Percentiles rank a stretch among this genome's conserved stretches.
Conservation (phyloP, 2,329 filamentous ascomycete species). For the Epicoccum sorghinum region DNA sequence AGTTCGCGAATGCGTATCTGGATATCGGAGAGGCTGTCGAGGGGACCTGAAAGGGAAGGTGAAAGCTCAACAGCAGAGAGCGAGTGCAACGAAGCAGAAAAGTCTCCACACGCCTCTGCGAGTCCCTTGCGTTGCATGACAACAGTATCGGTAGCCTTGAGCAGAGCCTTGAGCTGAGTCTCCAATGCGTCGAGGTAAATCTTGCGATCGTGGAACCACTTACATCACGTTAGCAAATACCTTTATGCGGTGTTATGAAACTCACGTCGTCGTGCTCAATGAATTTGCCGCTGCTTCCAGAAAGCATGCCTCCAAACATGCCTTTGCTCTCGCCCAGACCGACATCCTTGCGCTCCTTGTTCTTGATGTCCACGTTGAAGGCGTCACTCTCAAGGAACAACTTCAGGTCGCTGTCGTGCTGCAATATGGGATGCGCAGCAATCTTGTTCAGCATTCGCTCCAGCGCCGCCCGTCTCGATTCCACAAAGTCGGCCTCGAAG, state of each 20-base stretch:
- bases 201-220: conserved; percentile 96
- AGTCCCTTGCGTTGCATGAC: conserved; percentile 91
- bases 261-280: conserved; percentile 94
- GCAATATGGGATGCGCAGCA: conserved; percentile 84
- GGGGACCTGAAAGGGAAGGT: conserved; percentile 81
- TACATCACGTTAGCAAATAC: conserved; percentile 44
- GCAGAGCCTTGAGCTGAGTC: conserved; percentile 83
- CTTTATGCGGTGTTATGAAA: conserved; percentile 15
- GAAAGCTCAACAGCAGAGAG: conserved; percentile 93
- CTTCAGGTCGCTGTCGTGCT: conserved; percentile 93
- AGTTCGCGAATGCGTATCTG: conserved; percentile 93
- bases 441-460: conserved; percentile 99
- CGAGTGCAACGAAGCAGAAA: conserved; percentile 89
- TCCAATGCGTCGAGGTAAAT: conserved; percentile 95
- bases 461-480: conserved; percentile 85
- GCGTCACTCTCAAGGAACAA: conserved; percentile 95
- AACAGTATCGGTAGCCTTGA: conserved; percentile 94
- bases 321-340: conserved; percentile 90
- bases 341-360: conserved; percentile 91
- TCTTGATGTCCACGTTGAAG: conserved; percentile 96
- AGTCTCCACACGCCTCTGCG: conserved; percentile 90
- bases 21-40: conserved; percentile 90
- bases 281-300: conserved; percentile 78
- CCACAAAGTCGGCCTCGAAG: conserved; percentile 96
- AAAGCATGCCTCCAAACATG: conserved; percentile 84